Evolutionary conservation across 345 rosid species (phyloP).

Genomic region (Capsella bursapastoris): DNA sequence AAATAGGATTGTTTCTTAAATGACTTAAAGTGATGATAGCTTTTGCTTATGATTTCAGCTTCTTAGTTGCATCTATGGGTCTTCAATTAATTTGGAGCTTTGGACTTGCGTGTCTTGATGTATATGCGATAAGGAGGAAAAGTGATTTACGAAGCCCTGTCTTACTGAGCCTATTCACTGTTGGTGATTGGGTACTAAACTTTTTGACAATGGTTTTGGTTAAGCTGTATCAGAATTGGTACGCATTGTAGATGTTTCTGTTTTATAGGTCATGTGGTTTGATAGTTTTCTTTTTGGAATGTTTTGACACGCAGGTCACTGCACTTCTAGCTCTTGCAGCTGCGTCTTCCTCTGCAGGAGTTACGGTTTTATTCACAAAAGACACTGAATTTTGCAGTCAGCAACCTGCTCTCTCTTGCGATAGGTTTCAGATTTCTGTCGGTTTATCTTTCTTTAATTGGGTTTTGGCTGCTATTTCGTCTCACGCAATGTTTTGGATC

Average conservation of each 20-base stretch:
- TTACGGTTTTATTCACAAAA: constrained; percentile 72
- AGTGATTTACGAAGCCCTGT: constrained; percentile 82
- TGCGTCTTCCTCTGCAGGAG: constrained; percentile 89
- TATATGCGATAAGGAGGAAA: constrained; percentile 73
- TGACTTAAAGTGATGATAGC: background rate
- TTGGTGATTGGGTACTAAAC: constrained; percentile 86
- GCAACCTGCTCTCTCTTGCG: constrained; percentile 51
- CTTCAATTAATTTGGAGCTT: constrained; percentile 95
- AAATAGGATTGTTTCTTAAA: background rate
- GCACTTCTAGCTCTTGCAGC: constrained; percentile 88
- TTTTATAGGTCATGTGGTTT: background rate
- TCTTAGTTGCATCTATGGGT: constrained; percentile 96
- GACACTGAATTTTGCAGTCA: constrained; percentile 67
- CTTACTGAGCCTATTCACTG: constrained; percentile 83
- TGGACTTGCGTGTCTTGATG: constrained; percentile 94
- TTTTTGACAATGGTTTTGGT: background rate
- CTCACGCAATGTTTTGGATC: constrained; percentile 93
- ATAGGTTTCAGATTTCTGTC: constrained; percentile 66
- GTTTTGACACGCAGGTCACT: constrained; percentile 62
- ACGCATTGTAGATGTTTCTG: background rate
- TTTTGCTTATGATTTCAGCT: constrained; percentile 56
- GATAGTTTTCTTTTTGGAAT: background rate
- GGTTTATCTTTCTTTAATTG: constrained; percentile 72
- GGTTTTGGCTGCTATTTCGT: constrained; percentile 68
- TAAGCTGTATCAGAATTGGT: background rate